Percentiles rank a stretch among this genome's conserved stretches.
These are phyloP conservation scores for Pichia sp. DNA, from an alignment of 1,139 yeast genomes.

Conservation along the genomic window DNA sequence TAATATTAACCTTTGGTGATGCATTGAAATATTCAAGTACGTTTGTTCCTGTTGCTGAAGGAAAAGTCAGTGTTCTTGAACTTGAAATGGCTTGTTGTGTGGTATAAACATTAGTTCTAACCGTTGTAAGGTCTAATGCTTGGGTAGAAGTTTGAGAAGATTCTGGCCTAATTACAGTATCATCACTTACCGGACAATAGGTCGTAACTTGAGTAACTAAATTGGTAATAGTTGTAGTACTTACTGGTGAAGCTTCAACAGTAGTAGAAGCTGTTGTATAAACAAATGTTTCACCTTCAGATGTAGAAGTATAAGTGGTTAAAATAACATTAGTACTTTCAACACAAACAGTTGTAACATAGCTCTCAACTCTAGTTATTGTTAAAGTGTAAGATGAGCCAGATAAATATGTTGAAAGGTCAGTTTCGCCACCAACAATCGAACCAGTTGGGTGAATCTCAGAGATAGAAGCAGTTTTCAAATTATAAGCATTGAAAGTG, in stretches of 20 bases:
- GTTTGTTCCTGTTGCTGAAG: background rate
- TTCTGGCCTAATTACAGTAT: background rate
- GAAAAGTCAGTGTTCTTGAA: background rate
- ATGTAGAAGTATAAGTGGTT: background rate
- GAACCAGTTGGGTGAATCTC: background rate
- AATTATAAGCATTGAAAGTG: no score
- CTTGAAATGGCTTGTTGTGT: no score
- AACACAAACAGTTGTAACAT: background rate
- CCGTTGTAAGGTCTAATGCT: no score
- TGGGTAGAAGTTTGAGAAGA: no score
- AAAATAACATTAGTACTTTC: background rate
- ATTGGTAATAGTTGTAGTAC: background rate
- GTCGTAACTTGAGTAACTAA: background rate
- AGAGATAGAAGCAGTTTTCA: no score
- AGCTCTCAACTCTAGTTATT: slow-evolving; percentile 1
- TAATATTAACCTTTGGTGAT: background rate
- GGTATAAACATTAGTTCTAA: no score
- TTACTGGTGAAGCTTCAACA: background rate
- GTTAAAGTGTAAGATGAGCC: slow-evolving; percentile 9
- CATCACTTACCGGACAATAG: slow-evolving; percentile 3
- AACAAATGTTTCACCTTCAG: background rate
- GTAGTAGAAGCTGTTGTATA: background rate
- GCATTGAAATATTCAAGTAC: background rate
- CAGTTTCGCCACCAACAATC: slow-evolving; percentile 1
- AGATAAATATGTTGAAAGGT: background rate